phyloP scores from a whole-genome alignment of 345 rosid species.

The Bruguiera gymnorhiza region DNA sequence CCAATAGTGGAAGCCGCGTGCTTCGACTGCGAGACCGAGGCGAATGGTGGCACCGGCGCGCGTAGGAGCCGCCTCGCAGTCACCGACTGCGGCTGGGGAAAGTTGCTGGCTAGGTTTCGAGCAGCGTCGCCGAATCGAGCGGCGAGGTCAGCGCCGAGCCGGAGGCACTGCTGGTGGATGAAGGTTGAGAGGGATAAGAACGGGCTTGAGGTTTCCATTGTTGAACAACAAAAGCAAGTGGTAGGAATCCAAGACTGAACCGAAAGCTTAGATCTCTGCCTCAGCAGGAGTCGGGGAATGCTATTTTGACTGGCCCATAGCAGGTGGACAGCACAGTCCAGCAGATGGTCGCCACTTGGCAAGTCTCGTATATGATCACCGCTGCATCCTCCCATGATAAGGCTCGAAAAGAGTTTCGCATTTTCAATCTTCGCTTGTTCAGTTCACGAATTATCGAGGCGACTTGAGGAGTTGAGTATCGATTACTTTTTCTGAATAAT shows the following conservation, averaged over 20 bases:
- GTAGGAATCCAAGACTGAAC: neutral
- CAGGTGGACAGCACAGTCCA: too few relatives aligned
- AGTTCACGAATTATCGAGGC: too few relatives aligned
- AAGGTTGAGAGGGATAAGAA: conserved; percentile 57
- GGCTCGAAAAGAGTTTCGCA: too few relatives aligned
- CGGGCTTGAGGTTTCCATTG: conserved; percentile 67
- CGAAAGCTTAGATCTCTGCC: conserved; percentile 2
- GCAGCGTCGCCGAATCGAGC: conserved; percentile 53
- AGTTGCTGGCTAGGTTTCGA: conserved; percentile 34
- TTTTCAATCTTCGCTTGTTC: too few relatives aligned
- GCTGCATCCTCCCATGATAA: too few relatives aligned
- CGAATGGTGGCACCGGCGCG: conserved; percentile 43
- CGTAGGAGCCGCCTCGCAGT: conserved; percentile 5
- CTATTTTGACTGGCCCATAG: neutral
- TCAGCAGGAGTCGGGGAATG: neutral
- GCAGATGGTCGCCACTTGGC: too few relatives aligned
- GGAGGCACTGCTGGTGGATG: conserved; percentile 59
- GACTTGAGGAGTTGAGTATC: too few relatives aligned
- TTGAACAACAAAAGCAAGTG: neutral
- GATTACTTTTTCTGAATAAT: too few relatives aligned
- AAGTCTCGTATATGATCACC: too few relatives aligned
- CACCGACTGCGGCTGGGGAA: conserved; percentile 28
- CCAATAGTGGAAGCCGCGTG: conserved; percentile 35
- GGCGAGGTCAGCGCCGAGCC: conserved; percentile 55
- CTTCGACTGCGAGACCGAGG: conserved; percentile 61